phyloP scores from a whole-genome alignment of 2,329 filamentous ascomycete species.

The Chaetomiaceae sp. region DNA sequence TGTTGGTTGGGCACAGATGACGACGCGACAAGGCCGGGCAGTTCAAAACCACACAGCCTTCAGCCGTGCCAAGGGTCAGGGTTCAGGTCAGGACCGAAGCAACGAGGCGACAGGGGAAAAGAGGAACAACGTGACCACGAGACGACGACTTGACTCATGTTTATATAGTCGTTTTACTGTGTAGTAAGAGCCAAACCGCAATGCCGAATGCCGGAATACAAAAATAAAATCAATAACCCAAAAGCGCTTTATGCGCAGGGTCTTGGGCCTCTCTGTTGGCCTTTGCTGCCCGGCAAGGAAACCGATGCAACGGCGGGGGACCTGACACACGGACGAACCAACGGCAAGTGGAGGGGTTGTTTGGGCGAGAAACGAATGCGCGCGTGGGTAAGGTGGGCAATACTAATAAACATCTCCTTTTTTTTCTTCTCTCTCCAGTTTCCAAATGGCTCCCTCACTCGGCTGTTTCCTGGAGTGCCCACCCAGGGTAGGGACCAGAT shows the following conservation, averaged over 20 bases:
- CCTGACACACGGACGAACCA: not conserved
- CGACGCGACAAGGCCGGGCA: slow-evolving; percentile 15
- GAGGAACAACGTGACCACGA: not conserved
- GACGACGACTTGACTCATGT: not conserved
- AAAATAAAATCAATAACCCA: not conserved
- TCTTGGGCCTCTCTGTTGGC: not conserved
- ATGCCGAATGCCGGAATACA: not conserved
- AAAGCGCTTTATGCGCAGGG: slow-evolving; percentile 8
- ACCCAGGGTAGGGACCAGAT: too few relatives aligned
- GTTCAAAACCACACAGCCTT: too few relatives aligned
- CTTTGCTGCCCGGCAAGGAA: slow-evolving; percentile 8
- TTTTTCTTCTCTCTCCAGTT: too few relatives aligned
- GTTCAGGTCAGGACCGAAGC: slow-evolving; percentile 8
- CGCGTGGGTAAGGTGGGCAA: not conserved
- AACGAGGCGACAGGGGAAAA: not conserved
- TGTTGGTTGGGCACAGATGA: slow-evolving; percentile 16
- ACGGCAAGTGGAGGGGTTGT: not conserved
- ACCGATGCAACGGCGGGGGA: slow-evolving; percentile 20
- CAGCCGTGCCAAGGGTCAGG: slow-evolving; percentile 18
- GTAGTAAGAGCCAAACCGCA: not conserved
- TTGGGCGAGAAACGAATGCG: not conserved
- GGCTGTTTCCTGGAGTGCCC: too few relatives aligned
- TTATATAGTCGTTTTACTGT: too few relatives aligned
- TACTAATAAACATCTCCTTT: too few relatives aligned
- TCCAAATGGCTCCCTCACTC: too few relatives aligned